phyloP scores from a whole-genome alignment of 2,329 filamentous ascomycete genomes.

The Aspergillus brasiliensis region DNA sequence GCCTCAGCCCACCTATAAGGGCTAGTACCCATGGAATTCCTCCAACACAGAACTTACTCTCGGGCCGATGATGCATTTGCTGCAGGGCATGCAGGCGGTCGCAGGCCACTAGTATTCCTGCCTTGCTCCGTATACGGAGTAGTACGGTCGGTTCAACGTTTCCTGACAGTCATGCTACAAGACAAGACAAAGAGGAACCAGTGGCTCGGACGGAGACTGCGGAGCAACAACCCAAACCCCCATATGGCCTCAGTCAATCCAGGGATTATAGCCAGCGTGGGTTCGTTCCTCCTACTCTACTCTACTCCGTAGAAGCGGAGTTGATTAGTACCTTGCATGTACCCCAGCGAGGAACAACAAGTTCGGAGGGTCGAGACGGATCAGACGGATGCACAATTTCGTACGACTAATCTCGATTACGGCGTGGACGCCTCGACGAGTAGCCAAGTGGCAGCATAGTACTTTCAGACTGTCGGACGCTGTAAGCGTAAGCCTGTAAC shows the following conservation, averaged over 20 bases:
- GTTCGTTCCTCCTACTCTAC: not conserved
- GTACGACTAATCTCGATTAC: not conserved
- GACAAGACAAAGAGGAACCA: not conserved
- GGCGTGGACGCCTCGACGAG: not conserved
- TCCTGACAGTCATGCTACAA: not conserved
- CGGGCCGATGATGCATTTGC: conserved; percentile 22
- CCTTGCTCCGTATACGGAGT: not conserved
- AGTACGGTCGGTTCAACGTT: not conserved
- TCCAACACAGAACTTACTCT: conserved; percentile 17
- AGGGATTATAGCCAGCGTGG: not conserved
- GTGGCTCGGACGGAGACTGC: not conserved
- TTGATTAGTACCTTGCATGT: not conserved
- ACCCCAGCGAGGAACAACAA: not conserved
- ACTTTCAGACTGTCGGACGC: not conserved
- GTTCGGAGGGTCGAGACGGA: not conserved
- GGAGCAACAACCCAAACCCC: not conserved
- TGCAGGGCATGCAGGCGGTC: conserved; percentile 16
- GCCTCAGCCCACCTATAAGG: conserved; percentile 10
- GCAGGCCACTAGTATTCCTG: not conserved
- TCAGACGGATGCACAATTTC: not conserved
- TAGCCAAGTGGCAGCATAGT: not conserved
- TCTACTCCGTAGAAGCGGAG: not conserved
- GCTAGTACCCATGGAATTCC: conserved; percentile 7
- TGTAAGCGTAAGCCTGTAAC: no score
- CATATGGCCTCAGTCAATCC: not conserved